Percentiles rank a stretch among this genome's conserved stretches.
phyloP scores from a whole-genome alignment of 495 filamentous ascomycete species.

The Pseudomonodictys pantanalensis region DNA sequence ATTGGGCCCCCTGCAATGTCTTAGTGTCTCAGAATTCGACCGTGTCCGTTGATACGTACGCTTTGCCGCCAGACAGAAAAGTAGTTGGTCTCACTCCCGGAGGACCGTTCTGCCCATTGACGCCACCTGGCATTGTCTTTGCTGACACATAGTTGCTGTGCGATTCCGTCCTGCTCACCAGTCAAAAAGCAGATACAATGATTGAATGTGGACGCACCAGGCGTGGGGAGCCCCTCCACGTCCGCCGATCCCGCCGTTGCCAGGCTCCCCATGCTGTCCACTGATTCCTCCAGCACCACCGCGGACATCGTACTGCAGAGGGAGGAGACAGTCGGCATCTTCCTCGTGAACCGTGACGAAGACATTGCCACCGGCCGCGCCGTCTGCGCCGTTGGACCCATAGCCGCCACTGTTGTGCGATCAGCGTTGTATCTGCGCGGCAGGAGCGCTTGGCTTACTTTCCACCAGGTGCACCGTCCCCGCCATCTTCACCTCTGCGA shows the following conservation, averaged over 20 bases:
- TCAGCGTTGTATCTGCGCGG: background rate
- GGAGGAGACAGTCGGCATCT: slow-evolving; percentile 19
- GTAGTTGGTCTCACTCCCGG: slow-evolving; percentile 26
- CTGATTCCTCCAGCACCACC: slow-evolving; percentile 31
- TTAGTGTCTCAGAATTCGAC: background rate
- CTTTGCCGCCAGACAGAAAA: slow-evolving; percentile 29
- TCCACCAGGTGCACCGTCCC: slow-evolving; percentile 36
- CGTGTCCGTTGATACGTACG: background rate
- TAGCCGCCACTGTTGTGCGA: slow-evolving; percentile 23
- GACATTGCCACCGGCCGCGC: slow-evolving; percentile 24
- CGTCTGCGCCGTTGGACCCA: slow-evolving; percentile 28
- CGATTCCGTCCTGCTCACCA: slow-evolving; percentile 20
- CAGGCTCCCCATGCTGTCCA: slow-evolving; percentile 30
- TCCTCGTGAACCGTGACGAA: slow-evolving; percentile 30
- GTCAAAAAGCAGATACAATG: slow-evolving; percentile 6
- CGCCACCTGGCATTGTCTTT: slow-evolving; percentile 7
- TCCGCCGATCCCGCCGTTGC: slow-evolving; percentile 32
- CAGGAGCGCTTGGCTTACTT: slow-evolving; percentile 32
- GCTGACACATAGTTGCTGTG: slow-evolving; percentile 1
- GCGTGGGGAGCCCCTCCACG: slow-evolving; percentile 27
- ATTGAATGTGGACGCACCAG: slow-evolving; percentile 27
- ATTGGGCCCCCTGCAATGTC: slow-evolving; percentile 18
- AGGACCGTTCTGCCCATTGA: slow-evolving; percentile 34
- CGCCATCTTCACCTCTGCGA: slow-evolving; percentile 34
- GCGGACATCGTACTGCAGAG: slow-evolving; percentile 18